Evolutionary conservation across 1,139 yeast species (phyloP).

Genomic region (Saccharomycopsis crataegensis): DNA sequence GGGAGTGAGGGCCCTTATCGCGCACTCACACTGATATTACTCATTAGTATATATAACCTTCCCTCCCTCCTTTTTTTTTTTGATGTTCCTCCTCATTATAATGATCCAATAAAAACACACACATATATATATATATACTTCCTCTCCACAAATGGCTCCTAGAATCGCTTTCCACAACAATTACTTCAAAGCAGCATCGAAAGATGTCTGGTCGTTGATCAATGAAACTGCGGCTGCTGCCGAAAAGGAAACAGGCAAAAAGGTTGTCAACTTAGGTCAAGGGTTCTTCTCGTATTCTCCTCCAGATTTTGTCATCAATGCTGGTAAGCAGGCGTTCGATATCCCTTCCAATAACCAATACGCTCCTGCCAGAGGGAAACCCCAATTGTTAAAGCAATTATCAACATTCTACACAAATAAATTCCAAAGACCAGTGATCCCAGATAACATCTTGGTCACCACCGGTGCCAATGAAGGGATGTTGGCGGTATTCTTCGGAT

Average conservation of each 20-base stretch:
- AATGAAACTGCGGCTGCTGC: constrained; percentile 78
- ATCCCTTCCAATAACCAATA: constrained; percentile 78
- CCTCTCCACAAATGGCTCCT: not conserved
- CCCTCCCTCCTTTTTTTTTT: too few relatives aligned
- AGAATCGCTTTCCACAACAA: constrained; percentile 42
- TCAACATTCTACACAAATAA: constrained; percentile 64
- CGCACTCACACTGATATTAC: too few relatives aligned
- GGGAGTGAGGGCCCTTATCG: too few relatives aligned
- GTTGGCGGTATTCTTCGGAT: constrained; percentile 76
- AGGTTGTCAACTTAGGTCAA: constrained; percentile 85
- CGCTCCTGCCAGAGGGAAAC: constrained; percentile 86
- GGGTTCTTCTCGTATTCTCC: constrained; percentile 96
- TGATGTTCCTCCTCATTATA: too few relatives aligned
- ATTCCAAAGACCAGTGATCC: constrained; percentile 51
- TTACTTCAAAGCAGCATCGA: constrained; percentile 47
- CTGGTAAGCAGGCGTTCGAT: constrained; percentile 71
- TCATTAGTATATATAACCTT: too few relatives aligned
- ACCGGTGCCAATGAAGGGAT: constrained; percentile 98
- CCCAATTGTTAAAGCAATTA: constrained; percentile 60
- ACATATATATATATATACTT: too few relatives aligned
- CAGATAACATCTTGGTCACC: constrained; percentile 69
- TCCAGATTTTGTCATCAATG: constrained; percentile 78
- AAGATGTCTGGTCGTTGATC: constrained; percentile 91
- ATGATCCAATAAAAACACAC: too few relatives aligned
- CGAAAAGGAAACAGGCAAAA: constrained; percentile 49